Evolutionary conservation across 2,329 filamentous ascomycete species (phyloP), one percentile per base, ranked within the genome.

Genomic region (Hymenoscyphus repandus): DNA sequence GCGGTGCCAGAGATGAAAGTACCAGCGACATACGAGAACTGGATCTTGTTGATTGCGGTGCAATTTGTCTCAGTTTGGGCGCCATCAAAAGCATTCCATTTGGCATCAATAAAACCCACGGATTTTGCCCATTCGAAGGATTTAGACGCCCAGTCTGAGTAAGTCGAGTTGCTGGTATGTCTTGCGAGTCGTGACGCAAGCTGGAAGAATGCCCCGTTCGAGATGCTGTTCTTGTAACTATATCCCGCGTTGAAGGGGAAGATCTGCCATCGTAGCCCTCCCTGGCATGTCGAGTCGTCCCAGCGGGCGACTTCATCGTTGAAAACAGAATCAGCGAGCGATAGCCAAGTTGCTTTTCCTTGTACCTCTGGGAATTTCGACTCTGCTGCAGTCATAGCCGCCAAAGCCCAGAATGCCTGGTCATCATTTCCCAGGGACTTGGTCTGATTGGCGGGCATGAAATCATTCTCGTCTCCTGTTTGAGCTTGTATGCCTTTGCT

Each of bases 181-280:
- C 83, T 75, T 0, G 85, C 86, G 12, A 92, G 76, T 6, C 88
- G 82, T 13, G 88, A 78, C 7, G 77, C 80, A 7, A 85, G 68
- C 58, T 85, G 82, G 70, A 85, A 84, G 65, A 83, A 82, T 57
- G 76, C 77, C 40, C 77, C 80, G 56, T 82, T 84, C 7, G 81
- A 78, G 54, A 83, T 78, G 36, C 62, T 49, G 63, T 84, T 84
- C 67, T 84, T 93, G 74, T 91, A 90, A 62, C 83, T 77, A 66
- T 88, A 93, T 20, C 88, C 88, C 30, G 74, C 76, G 63, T 91
- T 90, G 58, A 85, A 83, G 1, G 79, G 72, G 50, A 83, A 88
- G 53, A 92, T 86, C 71, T 93, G 88, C 86, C 86, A 90, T 60
- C 86, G 75, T 59, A 91, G 64, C 9, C 87, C 88, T 57, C 87